A percentile compares a stretch with the other conserved stretches of the same genome.
Conservation (phyloP, 83 land plant species). For the Thuja plicata region DNA sequence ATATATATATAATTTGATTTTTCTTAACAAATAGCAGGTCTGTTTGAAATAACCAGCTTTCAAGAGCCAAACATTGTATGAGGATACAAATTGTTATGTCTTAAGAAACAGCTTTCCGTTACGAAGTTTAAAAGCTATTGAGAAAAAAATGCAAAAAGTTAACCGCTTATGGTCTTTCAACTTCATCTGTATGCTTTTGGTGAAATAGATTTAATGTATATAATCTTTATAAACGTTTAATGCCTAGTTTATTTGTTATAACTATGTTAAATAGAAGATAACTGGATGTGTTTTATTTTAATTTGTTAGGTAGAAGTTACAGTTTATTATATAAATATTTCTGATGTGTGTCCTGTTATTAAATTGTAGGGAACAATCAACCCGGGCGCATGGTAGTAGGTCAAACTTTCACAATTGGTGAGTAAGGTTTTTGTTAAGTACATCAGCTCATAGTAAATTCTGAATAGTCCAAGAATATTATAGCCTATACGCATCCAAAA, state of each 20-base stretch:
- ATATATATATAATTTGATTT: neutral
- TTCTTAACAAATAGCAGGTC: neutral
- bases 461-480: neutral
- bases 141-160: neutral
- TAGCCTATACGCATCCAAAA: no score
- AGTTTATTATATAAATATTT: neutral
- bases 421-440: constrained; percentile 6
- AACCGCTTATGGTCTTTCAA: neutral
- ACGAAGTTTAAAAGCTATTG: neutral
- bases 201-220: neutral
- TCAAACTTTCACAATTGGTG: constrained; percentile 89
- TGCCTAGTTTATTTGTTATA: neutral
- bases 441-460: neutral
- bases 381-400: constrained; percentile 69
- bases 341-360: neutral
- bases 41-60: neutral
- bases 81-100: neutral
- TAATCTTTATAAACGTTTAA: neutral
- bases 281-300: neutral
- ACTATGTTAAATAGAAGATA: neutral
- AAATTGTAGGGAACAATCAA: constrained; percentile 62
- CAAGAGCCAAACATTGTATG: neutral
- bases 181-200: neutral
- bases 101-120: neutral
- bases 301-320: neutral